These are phyloP conservation scores for Fraxinus latifolia DNA, from an alignment of 305 asterid species.

Conservation along the genomic window DNA sequence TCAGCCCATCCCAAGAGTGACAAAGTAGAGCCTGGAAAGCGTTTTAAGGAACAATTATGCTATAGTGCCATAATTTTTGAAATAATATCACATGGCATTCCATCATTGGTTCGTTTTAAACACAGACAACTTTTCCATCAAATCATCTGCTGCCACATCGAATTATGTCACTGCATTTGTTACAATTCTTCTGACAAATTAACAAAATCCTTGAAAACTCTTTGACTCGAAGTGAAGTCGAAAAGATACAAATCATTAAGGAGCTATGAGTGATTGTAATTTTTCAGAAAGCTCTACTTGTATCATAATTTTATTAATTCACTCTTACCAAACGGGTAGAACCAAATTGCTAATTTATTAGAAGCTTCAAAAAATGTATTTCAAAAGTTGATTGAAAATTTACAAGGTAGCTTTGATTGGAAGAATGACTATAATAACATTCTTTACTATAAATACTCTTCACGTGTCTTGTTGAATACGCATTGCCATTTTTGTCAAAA, in stretches of 20 bases:
- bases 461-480: neutral
- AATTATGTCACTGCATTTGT: no score
- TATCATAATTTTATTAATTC: neutral
- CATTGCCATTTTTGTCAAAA: neutral
- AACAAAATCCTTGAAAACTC: neutral
- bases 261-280: neutral
- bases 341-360: neutral
- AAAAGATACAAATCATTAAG: neutral
- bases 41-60: neutral
- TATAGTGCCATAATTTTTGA: no score
- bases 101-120: no score
- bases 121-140: no score
- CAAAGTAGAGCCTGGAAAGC: neutral
- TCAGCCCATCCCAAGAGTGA: neutral
- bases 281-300: neutral
- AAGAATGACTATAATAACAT: neutral
- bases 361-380: neutral
- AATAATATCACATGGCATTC: no score
- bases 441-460: neutral
- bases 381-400: neutral
- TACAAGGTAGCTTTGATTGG: neutral
- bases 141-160: no score
- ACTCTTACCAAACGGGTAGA: neutral
- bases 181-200: no score
- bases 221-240: neutral